These are phyloP conservation scores for Globisporangium barbulae DNA, from an alignment of 352 stramenopile genomes.

Conservation along the genomic window DNA sequence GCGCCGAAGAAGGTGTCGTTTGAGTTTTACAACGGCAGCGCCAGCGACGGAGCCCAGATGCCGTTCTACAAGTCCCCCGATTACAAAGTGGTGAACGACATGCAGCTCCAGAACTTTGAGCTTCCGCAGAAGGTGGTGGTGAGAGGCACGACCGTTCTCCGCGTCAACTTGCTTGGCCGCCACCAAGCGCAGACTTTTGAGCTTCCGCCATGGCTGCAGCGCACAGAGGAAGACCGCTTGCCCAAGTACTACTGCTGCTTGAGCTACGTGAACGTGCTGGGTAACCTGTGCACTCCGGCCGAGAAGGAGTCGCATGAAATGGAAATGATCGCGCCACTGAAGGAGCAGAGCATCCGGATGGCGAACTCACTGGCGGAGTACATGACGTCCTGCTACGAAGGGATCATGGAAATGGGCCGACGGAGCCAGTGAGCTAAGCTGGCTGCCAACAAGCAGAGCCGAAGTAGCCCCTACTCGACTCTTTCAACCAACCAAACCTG, in stretches of 20 bases:
- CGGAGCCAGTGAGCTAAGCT: conserved; percentile 31
- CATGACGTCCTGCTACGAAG: conserved; percentile 61
- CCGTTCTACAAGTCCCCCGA: conserved; percentile 56
- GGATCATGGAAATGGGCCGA: conserved; percentile 44
- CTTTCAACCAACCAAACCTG: not conserved
- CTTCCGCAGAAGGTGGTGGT: conserved; percentile 47
- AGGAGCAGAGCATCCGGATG: conserved; percentile 36
- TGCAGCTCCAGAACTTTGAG: conserved; percentile 62
- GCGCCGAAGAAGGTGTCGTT: conserved; percentile 64
- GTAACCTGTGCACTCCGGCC: conserved; percentile 32
- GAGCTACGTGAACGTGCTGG: conserved; percentile 70
- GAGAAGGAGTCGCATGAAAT: conserved; percentile 3
- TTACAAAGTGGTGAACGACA: conserved; percentile 66
- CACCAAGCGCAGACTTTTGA: conserved; percentile 76
- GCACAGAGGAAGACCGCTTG: conserved; percentile 31
- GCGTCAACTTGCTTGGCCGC: conserved; percentile 60
- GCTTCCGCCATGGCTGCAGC: conserved; percentile 45
- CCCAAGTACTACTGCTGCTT: conserved; percentile 83
- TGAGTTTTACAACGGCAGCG: conserved; percentile 50
- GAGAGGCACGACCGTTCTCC: conserved; percentile 39
- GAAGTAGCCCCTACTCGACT: not conserved
- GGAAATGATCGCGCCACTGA: conserved; percentile 19
- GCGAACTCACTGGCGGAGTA: conserved; percentile 51
- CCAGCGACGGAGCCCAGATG: not conserved
- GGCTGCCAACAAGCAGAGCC: not conserved